These are phyloP conservation scores for Blastomyces gilchristii DNA, from an alignment of 2,329 filamentous ascomycete species.

Conservation along the genomic window DNA sequence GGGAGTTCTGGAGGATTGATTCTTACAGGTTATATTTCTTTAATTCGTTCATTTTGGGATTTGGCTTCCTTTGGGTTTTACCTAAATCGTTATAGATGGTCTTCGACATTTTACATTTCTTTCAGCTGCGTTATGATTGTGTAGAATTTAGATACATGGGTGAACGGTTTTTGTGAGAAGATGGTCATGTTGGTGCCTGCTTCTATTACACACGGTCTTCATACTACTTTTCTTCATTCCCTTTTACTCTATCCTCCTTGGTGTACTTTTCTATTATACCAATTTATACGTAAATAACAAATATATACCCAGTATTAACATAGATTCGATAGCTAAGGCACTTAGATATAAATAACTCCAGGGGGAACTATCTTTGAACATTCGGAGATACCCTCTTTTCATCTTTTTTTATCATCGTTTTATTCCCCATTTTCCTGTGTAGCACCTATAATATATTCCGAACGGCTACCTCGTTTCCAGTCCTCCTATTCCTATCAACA, in stretches of 20 bases:
- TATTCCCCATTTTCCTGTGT: not conserved
- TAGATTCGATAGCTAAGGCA: not conserved
- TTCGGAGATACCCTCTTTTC: not conserved
- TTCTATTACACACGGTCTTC: not conserved
- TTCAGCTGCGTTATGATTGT: not conserved
- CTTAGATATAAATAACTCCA: not conserved
- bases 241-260: not conserved
- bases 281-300: not conserved
- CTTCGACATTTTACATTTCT: not conserved
- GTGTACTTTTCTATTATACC: too few relatives aligned
- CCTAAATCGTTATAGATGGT: too few relatives aligned
- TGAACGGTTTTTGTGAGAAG: not conserved
- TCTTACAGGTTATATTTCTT: not conserved
- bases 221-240: not conserved
- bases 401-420: not conserved
- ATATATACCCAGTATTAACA: not conserved
- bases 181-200: not conserved
- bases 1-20: conserved; percentile 35
- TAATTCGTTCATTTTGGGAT: not conserved
- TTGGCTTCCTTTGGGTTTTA: not conserved
- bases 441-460: not conserved
- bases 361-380: not conserved
- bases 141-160: not conserved
- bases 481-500: not conserved
- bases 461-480: not conserved